Base-by-base conservation (phyloP, 345 rosid genomes). In the Eucalyptus erythrocorys region DNA sequence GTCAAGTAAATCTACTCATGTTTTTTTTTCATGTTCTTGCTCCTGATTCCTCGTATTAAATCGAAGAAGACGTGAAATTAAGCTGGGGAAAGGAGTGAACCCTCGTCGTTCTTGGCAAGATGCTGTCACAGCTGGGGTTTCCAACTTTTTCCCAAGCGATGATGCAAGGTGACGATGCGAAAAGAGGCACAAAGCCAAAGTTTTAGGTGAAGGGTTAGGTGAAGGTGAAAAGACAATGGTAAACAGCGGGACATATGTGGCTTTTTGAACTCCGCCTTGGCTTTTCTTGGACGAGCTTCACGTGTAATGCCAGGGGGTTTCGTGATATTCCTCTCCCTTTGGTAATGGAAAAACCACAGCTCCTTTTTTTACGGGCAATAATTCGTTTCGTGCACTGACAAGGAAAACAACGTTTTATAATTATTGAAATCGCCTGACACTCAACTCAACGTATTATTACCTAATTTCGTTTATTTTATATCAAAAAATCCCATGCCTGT, bases 201-300 rank as follows among this genome's bases (percentile, higher is more conserved):
- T 64, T 71, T 76, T 76, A 76, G 84, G 84, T 76, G 84, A 76
- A 40, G 13, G 5, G 84, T 90, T 91, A 89, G 92, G 94, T 92
- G 90, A 68, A 92, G 51, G 42, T 6, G 86, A 48, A 48, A 55
- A 26, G 86, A 79, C 85, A 64, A 6, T 13, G 21, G 55, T 48
- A 82, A 86, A 55, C 51, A 86, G 92, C 13, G 85, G 64, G 88
- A 90, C 94, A 91, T 88, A 55, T 94, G 93, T 91, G 90, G 17
- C 45, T 11, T 76, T 81, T 87, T 89, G 10, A 91, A 91, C 93
- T 90, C 43, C 13, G 88, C 87, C 4, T 87, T 71, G 87, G 61
- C 88, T 50, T 76, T 89, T 76, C 30, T n/a, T n/a, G 11, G 76
- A 79, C 86, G 86, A 85, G 89, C 87, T 87, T 91, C 88, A 84